A percentile compares a stretch with the other conserved stretches of the same genome.
phyloP scores from a whole-genome alignment of 192 early-diverging fungal genomes.

The Rhizophagus clarus region DNA sequence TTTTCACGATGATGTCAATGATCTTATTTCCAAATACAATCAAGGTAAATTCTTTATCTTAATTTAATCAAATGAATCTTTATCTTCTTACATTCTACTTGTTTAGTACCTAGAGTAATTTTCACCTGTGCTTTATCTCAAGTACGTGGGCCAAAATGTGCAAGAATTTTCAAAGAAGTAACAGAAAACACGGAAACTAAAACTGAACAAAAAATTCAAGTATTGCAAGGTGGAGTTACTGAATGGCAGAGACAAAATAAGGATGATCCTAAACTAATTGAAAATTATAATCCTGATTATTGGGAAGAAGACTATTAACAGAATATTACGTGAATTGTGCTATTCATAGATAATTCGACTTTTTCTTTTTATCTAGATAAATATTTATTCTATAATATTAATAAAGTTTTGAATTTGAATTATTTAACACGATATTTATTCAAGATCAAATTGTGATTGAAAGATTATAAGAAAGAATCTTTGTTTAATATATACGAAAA shows the following conservation, averaged over 20 bases:
- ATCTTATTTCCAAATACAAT: slow-evolving; percentile 53
- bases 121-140: slow-evolving; percentile 92
- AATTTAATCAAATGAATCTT: neutral
- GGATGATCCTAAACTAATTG: slow-evolving; percentile 58
- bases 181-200: slow-evolving; percentile 29
- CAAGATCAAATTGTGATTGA: no score
- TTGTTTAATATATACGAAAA: neutral
- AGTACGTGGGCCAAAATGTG: slow-evolving; percentile 76
- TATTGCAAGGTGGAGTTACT: slow-evolving; percentile 68
- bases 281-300: slow-evolving; percentile 52
- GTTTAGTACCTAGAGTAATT: slow-evolving; percentile 62
- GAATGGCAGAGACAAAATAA: slow-evolving; percentile 63
- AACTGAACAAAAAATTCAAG: slow-evolving; percentile 50
- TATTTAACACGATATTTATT: no score
- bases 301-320: neutral
- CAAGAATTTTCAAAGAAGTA: slow-evolving; percentile 61
- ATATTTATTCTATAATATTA: no score
- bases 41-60: slow-evolving; percentile 4
- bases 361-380: no score
- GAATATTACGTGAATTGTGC: neutral
- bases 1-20: slow-evolving; percentile 50
- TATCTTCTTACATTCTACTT: neutral
- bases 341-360: no score
- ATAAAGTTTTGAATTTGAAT: no score
- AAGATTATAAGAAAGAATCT: no score